phyloP scores from a whole-genome alignment of 257 asterid genomes.

The Ajuga chamaepitys region DNA sequence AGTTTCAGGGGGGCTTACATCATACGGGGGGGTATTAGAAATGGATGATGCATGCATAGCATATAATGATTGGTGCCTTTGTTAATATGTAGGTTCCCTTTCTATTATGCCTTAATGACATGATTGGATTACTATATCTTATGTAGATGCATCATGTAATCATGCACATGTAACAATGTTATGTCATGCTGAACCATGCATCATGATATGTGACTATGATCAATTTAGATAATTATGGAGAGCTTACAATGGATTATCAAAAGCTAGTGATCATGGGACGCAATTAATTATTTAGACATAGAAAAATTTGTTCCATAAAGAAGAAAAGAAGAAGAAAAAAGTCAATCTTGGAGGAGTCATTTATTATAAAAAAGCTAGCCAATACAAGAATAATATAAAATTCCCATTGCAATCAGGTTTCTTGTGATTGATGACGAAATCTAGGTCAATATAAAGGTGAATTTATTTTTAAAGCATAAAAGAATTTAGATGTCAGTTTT shows the following conservation, averaged over 20 bases:
- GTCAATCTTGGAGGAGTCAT: slow-evolving; percentile 30
- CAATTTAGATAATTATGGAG: background rate
- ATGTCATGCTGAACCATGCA: slow-evolving; percentile 11
- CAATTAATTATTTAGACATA: slow-evolving; percentile 13
- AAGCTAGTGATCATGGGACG: slow-evolving; percentile 17
- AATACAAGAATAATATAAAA: slow-evolving; percentile 22
- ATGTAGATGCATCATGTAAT: slow-evolving; percentile 18
- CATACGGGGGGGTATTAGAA: slow-evolving; percentile 13
- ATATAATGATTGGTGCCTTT: slow-evolving; percentile 25
- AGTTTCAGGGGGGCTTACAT: slow-evolving; percentile 23
- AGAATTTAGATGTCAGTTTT: slow-evolving; percentile 22
- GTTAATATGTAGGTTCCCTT: slow-evolving; percentile 14
- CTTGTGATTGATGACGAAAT: slow-evolving; percentile 40
- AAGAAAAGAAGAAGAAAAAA: slow-evolving; percentile 8
- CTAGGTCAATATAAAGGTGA: slow-evolving; percentile 36
- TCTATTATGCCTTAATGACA: slow-evolving; percentile 10
- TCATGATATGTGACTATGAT: slow-evolving; percentile 17
- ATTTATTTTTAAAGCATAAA: slow-evolving; percentile 13
- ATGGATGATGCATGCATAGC: slow-evolving; percentile 32
- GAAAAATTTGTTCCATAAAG: slow-evolving; percentile 1
- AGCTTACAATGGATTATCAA: background rate
- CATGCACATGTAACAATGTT: slow-evolving; percentile 12
- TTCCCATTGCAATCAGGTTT: slow-evolving; percentile 18
- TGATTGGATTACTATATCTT: slow-evolving; percentile 5
- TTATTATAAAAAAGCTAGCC: slow-evolving; percentile 5